phyloP scores from a whole-genome alignment of 2,329 filamentous ascomycete genomes.

The Hypoxylon sp. region DNA sequence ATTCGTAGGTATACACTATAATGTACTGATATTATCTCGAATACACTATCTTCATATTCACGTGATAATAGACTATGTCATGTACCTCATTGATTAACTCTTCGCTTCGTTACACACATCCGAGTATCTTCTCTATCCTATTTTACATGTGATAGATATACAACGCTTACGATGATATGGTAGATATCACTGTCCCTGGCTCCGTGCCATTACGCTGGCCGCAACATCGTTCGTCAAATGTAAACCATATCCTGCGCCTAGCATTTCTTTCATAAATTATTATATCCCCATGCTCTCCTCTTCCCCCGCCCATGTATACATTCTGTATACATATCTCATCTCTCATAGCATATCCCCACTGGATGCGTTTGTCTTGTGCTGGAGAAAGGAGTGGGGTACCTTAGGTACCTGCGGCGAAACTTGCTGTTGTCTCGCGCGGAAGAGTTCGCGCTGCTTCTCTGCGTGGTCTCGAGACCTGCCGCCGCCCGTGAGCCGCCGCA shows the following conservation, averaged over 20 bases:
- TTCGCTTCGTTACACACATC: constrained; percentile 9
- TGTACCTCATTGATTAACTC: neutral
- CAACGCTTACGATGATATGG: constrained; percentile 15
- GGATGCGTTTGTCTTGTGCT: constrained; percentile 49
- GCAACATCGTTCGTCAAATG: constrained; percentile 28
- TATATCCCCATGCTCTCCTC: constrained; percentile 11
- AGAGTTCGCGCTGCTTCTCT: constrained; percentile 56
- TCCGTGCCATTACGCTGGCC: neutral
- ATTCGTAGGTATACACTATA: neutral
- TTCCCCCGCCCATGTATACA: neutral
- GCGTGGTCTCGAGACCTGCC: constrained; percentile 61
- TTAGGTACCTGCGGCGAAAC: constrained; percentile 61
- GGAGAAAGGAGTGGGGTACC: constrained; percentile 56
- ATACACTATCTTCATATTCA: too few species aligned
- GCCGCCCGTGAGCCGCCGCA: constrained; percentile 74
- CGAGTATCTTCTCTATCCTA: constrained; percentile 34
- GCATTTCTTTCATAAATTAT: constrained; percentile 15
- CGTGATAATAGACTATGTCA: constrained; percentile 1
- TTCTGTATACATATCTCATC: constrained; percentile 14
- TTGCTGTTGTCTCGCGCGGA: constrained; percentile 53
- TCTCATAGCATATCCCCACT: constrained; percentile 48
- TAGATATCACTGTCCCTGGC: constrained; percentile 31
- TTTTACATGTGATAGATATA: constrained; percentile 37
- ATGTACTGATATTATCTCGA: neutral
- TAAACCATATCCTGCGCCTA: constrained; percentile 24